Evolutionary conservation across 2,329 filamentous ascomycete genomes (phyloP), one percentile per base, ranked within the genome.

Genomic region (Exophiala calicioides): DNA sequence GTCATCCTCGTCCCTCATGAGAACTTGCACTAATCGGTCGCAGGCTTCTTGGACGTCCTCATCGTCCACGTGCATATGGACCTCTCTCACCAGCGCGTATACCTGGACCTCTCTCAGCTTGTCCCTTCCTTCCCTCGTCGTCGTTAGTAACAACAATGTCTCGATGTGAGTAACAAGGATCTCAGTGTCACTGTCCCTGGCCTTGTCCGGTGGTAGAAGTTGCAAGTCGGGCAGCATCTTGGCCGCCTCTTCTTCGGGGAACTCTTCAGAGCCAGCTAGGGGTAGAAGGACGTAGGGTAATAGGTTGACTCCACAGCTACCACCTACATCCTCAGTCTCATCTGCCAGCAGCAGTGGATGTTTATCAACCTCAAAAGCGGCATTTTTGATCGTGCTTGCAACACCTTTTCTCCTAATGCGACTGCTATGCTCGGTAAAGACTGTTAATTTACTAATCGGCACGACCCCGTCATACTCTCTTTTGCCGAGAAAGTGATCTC

Each of bases 321-420:
- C 47, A 15, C 48, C 43, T 12, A 51, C 10, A 15, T 9, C 29
- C 23, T 46, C 82, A 29, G 83, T 82, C 13, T 84, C 79, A 40
- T 86, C 82, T 1, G 79, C 77, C 34, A 96, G 69, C 42, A 95
- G 83, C 2, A 76, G 71, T 0, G 80, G 73, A 60, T 97, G 91
- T 0, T 85, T 79, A 3, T 80, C 69, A 4, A 91, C 70, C 60
- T 94, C 86, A 63, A 98, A 97, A 5, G 88, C 83, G 21, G 88
- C 82, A 63, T 98, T 98, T 68, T 97, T 97, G 65, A 98, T 89
- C 7, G 89, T 93, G 51, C 85, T 90, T 5, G 91, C 91, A n/a
- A 96, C 90, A n/a, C 93, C 93, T 60, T 89, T 88, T 44, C 93
- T 79, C 44, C 93, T 81, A 47, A 96, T 82, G 20, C 85, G 79